Conservation (phyloP, 169 alveolate genomes). For the Cryptosporidium muris region DNA sequence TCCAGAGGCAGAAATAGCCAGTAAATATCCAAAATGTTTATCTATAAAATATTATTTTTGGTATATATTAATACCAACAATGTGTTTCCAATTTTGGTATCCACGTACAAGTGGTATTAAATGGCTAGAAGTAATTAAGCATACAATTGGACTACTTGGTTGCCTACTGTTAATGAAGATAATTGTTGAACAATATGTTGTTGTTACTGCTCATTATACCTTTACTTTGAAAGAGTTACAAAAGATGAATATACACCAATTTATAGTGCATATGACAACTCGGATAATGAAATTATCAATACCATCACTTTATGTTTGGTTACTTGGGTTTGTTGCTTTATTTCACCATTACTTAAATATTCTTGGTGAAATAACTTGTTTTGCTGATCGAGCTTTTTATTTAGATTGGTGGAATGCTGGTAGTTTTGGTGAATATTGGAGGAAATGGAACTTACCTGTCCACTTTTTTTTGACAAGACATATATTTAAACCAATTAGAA, state of each 20-base stretch:
- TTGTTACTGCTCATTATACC: slow-evolving; percentile 85
- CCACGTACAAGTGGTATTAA: slow-evolving; percentile 83
- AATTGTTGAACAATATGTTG: slow-evolving; percentile 87
- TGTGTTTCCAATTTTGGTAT: slow-evolving; percentile 88
- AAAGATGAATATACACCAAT: slow-evolving; percentile 73
- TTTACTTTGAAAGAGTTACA: slow-evolving; percentile 85
- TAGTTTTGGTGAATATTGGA: slow-evolving; percentile 90
- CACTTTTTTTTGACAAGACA: slow-evolving; percentile 92
- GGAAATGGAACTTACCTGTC: slow-evolving; percentile 94
- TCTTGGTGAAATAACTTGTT: slow-evolving; percentile 91
- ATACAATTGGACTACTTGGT: slow-evolving; percentile 76
- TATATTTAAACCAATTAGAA: slow-evolving; percentile 89
- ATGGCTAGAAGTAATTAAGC: slow-evolving; percentile 78
- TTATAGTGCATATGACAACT: slow-evolving; percentile 73
- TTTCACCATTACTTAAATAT: slow-evolving; percentile 93
- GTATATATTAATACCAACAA: slow-evolving; percentile 89
- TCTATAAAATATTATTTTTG: slow-evolving; percentile 81
- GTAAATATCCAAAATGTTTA: slow-evolving; percentile 86
- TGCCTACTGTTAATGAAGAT: slow-evolving; percentile 80
- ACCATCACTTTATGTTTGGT: slow-evolving; percentile 92
- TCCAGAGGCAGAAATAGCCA: slow-evolving; percentile 82
- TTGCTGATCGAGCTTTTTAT: slow-evolving; percentile 93
- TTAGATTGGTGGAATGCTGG: slow-evolving; percentile 96
- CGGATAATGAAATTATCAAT: slow-evolving; percentile 85
- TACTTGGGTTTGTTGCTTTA: slow-evolving; percentile 86